A percentile compares a stretch with the other conserved stretches of the same genome.
Conservation (phyloP, 225 moss, liverwort and hornwort genomes). For the Straminergon stramineum region DNA sequence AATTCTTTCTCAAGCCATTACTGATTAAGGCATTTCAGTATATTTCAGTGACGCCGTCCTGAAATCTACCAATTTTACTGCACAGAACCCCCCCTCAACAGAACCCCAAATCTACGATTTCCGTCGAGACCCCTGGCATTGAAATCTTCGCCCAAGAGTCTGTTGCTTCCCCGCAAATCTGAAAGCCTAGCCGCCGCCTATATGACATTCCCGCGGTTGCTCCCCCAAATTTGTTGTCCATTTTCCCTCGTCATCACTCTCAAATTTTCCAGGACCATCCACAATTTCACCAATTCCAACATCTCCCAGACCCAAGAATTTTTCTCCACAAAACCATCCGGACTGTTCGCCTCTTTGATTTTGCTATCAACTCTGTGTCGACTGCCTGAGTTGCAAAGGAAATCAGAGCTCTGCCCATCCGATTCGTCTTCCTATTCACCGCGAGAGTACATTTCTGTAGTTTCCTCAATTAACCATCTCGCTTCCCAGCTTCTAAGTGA, state of each 20-base stretch:
- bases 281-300: neutral
- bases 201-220: neutral
- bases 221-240: neutral
- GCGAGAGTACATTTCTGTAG: neutral
- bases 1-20: neutral
- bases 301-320: neutral
- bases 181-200: constrained; percentile 24
- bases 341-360: neutral
- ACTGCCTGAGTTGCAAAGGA: neutral
- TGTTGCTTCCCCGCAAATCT: constrained; percentile 1
- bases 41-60: neutral
- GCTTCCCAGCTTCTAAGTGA: neutral
- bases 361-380: neutral
- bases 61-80: neutral
- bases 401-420: neutral
- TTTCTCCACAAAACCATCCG: neutral
- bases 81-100: neutral
- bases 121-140: neutral
- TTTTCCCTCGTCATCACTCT: neutral
- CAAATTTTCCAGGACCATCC: neutral
- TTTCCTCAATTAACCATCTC: neutral
- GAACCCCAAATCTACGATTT: neutral
- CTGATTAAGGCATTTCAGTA: neutral
- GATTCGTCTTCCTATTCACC: neutral
- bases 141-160: neutral